These are phyloP conservation scores for Vinca major DNA, from an alignment of 305 asterid genomes.

Conservation along the genomic window DNA sequence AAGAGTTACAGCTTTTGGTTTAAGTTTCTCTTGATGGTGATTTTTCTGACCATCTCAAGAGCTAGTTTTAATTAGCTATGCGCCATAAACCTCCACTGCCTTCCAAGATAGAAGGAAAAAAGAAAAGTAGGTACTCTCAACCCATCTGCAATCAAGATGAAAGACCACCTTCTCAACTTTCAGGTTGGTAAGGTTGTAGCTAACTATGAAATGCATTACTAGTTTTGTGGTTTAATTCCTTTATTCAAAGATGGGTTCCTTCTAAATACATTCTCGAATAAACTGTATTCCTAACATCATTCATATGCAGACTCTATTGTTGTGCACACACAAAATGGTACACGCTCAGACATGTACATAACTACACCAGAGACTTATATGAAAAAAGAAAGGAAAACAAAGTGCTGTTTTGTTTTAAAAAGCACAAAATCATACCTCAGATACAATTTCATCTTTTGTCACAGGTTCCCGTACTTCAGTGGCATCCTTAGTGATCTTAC, in stretches of 20 bases:
- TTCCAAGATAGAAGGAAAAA: too few relatives aligned
- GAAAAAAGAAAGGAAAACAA: not conserved
- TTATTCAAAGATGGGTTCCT: not conserved
- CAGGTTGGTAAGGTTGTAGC: not conserved
- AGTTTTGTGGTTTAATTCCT: not conserved
- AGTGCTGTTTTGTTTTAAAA: not conserved
- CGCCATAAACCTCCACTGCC: too few relatives aligned
- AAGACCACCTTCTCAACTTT: too few relatives aligned
- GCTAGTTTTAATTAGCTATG: not conserved
- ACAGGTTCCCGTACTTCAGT: conserved; percentile 65
- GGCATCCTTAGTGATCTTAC: conserved; percentile 54
- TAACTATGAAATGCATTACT: not conserved
- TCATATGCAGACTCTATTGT: not conserved
- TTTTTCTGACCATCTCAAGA: not conserved
- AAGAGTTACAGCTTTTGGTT: not conserved
- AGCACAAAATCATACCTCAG: conserved; percentile 51
- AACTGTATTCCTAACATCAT: not conserved
- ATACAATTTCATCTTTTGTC: conserved; percentile 73
- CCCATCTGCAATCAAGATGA: too few relatives aligned
- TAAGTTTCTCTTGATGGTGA: not conserved
- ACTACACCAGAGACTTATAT: too few relatives aligned
- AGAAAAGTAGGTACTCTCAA: too few relatives aligned
- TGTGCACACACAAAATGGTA: not conserved
- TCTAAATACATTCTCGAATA: not conserved
- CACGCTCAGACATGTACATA: too few relatives aligned